Base-by-base conservation (phyloP, 345 rosid species). In the Brassica nigra region DNA sequence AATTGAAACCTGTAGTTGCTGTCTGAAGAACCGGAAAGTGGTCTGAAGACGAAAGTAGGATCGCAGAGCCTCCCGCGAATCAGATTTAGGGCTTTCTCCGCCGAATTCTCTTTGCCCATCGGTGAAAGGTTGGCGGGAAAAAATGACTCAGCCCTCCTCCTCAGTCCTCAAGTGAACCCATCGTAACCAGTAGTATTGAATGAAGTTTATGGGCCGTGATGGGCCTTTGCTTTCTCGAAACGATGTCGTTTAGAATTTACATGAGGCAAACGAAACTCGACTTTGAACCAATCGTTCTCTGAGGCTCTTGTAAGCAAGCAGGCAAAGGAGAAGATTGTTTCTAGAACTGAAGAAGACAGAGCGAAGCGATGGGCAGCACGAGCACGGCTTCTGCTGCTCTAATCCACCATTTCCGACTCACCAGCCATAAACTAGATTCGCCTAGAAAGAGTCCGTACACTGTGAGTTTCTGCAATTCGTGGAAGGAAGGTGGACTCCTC, bases 1-100 rank as follows among this genome's bases (percentile, higher is more conserved):
- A 12, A 80, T 69, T 28, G 66, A 42, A 62, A 95, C 99, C 98
- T 90, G 85, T 89, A 92, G 77, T 90, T 92, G 85, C 87, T 88
- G 62, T 91, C 99, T 6, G 97, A 82, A 9, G 89, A 86, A 54
- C 78, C 85, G 2, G 90, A 82, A 74, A 92, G 87, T 73, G 85
- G 83, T 64, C 83, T 89, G 80, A 88, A 87, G 84, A 91, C 81
- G 75, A 85, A 91, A 80, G 55, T 85, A 63, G 94, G 86, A 76
- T 91, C 77, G 63, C 92, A 86, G 76, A 95, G 90, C 62, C 98
- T 85, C 68, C 86, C 79, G 57, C 93, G 86, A 59, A 95, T 78
- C 74, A 95, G 88, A 71, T 66, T 86, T 44, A 84, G 77, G 59
- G 89, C 80, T 67, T 84, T 78, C 81, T 76, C 84, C 1, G 89